Evolutionary conservation across 2,329 filamentous ascomycete genomes (phyloP), one percentile per base, ranked within the genome.

Genomic region (Scleromitrula shiraiana): DNA sequence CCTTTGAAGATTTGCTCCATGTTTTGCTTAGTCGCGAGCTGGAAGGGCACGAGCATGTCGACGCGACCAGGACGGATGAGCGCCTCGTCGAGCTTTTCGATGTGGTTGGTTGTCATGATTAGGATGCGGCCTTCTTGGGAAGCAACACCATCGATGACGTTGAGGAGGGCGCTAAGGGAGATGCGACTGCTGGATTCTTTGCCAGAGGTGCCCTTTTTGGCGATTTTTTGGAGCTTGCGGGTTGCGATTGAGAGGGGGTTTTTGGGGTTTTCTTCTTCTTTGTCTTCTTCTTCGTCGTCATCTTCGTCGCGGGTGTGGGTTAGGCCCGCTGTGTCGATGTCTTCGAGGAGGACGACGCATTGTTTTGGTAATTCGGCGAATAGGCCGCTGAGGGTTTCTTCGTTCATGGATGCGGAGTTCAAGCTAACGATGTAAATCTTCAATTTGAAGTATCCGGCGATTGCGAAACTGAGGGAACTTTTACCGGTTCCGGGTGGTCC

Each of bases 401-500:
- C 84, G 39, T 71, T 82, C 15, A 83, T 71, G 2, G 70, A 70
- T 26, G 63, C 59, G 3, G 80, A 84, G 62, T 75, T 84, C 33
- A 88, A 67, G 8, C 27, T 35, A 36, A 48, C 45, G 47, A 88
- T 83, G 64, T 87, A 88, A 53, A 88, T 83, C 41, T 77, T 74
- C 67, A 88, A 74, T 50, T 78, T 77, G 62, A 88, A 83, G 59
- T 78, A 75, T 5, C 84, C 84, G 0, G 84, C 82, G 41, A 86
- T 71, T 0, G 84, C 83, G 35, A 88, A 74, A 53, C 78, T 82
- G 1, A 88, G 71, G 38, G 80, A 85, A 37, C 80, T 85, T 65
- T 91, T 93, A 12, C 87, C 86, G 0, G 85, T 90, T 1, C 87
- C 86, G 0, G 86, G 86, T 0, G 87, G 86, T 0, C 88, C 88